Evolutionary conservation across 2,329 filamentous ascomycete species (phyloP), one percentile per base, ranked within the genome.

Genomic region (Alternaria incomplexa): DNA sequence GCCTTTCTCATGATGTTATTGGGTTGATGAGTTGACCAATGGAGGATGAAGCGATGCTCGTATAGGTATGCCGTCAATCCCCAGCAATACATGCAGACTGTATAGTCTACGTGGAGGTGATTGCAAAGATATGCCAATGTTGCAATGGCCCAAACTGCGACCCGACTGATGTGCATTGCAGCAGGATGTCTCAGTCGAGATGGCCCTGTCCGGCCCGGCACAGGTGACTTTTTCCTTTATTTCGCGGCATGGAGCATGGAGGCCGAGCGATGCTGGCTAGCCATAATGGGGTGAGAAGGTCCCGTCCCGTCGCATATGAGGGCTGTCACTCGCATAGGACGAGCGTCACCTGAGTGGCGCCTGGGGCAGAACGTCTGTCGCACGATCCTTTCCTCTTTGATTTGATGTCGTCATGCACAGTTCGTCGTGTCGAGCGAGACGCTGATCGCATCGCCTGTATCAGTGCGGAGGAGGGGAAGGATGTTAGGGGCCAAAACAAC

Each of bases 301-400:
- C 50, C 26, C 52, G 30, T 46, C 25, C 53, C 55, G 50, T 52
- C 53, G 52, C 59, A 62, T 40, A 51, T 56, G 55, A 53, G 55
- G 25, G 45, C 28, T 52, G 45, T 57, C 63, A 46, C 63, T 69
- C 67, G 67, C 67, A 69, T 68, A 13, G 47, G 40, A 50, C 51
- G 30, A 48, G 25, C 30, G 60, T 69, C 67, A 69, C 62, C 56
- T 67, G 64, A 67, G 62, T 61, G 62, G 64, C 64, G 48, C 12
- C 44, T 20, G 26, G 30, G 40, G 40, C 36, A 56, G 40, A 32
- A 26, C 26, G 46, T 23, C 32, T 51, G 25, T 30, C 26, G n/a
- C 45, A 8, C 26, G n/a, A 15, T 20, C 4, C 32, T 15, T 22
- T 12, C 9, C 43, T 46, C 47, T 48, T 46, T 30, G n/a, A 20